Evolutionary conservation across 495 filamentous ascomycete genomes (phyloP), one percentile per base, ranked within the genome.

Genomic region (Neurospora africana): DNA sequence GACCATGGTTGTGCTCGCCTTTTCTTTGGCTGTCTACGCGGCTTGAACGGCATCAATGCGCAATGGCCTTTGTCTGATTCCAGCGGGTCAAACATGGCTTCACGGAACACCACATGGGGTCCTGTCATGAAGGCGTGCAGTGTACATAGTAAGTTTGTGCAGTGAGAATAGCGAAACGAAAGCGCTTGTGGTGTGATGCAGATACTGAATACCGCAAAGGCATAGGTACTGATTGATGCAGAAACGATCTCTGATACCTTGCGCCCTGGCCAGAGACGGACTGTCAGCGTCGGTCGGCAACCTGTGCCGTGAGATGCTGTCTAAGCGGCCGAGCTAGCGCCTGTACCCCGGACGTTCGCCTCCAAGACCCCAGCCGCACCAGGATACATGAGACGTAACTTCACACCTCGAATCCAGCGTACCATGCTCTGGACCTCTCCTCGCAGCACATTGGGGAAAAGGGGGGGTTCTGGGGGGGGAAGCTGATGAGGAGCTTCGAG

Each of bases 341-440:
- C 72, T 68, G 72, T 68, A 15, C 72, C 74, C 71, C 68, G 61
- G 70, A 72, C 67, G 47, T 76, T 79, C 80, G 78, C 79, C 76
- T 81, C 76, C 77, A 75, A 40, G 35, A 79, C 76, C 80, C 79
- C 73, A 75, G 80, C 77, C 27, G 53, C 27, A 65, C 53, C 53
- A 19, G 53, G 53, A 61, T 33, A 65, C 27, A 65, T 65, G 53
- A 65, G 53, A 65, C 53, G 15, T 65, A 65, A 65, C 23, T 61
- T 30, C 17, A 30, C 53, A 61, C 53, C 53, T 30, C 5, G 53
- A 61, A 30, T 17, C 23, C 10, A 30, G 27, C 19, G 27, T 65
- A 33, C 27, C 27, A 65, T 65, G 53, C 53, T 65, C 27, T 65
- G 53, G 53, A 61, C 53, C 53, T 30, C 53, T 61, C 53, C 53